Base-by-base conservation (phyloP, 371 early-diverging fungal species). In the Syncephalastrum racemosum region DNA sequence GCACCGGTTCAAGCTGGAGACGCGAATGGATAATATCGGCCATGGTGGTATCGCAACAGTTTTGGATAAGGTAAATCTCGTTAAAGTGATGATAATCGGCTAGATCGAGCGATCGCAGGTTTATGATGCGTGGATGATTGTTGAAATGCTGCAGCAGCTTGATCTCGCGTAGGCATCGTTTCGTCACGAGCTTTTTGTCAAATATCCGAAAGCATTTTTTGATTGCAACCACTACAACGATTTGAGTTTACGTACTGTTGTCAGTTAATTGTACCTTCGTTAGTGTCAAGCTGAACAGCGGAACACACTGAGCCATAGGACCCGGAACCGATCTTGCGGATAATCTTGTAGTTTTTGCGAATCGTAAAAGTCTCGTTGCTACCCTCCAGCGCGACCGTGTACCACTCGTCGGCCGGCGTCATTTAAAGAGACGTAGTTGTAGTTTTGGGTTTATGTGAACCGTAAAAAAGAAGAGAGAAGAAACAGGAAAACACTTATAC, bases 221-320 rank as follows among this genome's bases (percentile, higher is more conserved):
- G 59, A 91, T 89, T 49, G 92, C 92, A 15, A 91, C 89, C 40
- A 84, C 82, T 71, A 71, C 62, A 42, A 39, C 15, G 59, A 50
- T n/a, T n/a, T 15, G 31, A n/a, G 23, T 36, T 10, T 42, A 16
- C 27, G 6, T 23, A 40, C 4, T 31, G 13, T 14, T 19, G 63
- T 62, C 56, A 77, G 56, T 6, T 53, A 2, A 10, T 8, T 20
- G 20, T 56, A 58, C 58, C 58, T 18, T 50, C 39, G 40, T 59
- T 53, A 15, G 53, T 46, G 13, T 22, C 42, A 10, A 65, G 47
- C 52, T 73, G 59, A 6, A 73, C 51, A 19, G 75, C 79, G 60
- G 68, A 86, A 81, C 91, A 91, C 4, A 95, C 96, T 27, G 91
- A 80, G 44, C 96, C 96, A 68, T 96, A 95, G 12, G 96, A 93